Evolutionary conservation across 1,284 basidiomycete genomes (phyloP).

Genomic region (Cryptococcus amylolentus): DNA sequence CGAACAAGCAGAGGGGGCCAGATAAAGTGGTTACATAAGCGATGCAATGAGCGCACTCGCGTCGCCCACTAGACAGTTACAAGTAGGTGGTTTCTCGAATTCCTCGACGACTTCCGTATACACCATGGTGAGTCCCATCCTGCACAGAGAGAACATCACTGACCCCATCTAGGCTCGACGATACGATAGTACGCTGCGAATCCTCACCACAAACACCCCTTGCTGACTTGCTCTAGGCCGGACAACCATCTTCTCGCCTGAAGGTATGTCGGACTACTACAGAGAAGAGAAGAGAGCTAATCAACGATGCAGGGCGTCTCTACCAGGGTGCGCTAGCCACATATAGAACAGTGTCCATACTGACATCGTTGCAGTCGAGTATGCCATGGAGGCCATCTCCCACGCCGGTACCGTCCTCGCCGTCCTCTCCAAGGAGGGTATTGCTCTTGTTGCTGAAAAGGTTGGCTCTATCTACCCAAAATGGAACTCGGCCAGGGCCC

Average conservation of each 20-base stretch:
- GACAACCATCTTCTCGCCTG: slow-evolving; percentile 93
- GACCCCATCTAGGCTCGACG: slow-evolving; percentile 63
- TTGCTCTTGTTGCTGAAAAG: slow-evolving; percentile 97
- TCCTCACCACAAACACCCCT: neutral
- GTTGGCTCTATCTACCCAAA: slow-evolving; percentile 16
- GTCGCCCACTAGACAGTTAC: too few species aligned
- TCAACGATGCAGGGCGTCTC: slow-evolving; percentile 62
- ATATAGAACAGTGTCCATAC: neutral
- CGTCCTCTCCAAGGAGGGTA: slow-evolving; percentile 89
- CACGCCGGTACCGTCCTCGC: slow-evolving; percentile 94
- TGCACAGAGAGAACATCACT: slow-evolving; percentile 12
- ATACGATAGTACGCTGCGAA: slow-evolving; percentile 67
- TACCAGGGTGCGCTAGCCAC: slow-evolving; percentile 69
- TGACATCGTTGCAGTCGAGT: slow-evolving; percentile 67
- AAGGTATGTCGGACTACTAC: slow-evolving; percentile 58
- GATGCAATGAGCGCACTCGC: too few species aligned
- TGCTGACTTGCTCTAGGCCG: slow-evolving; percentile 44
- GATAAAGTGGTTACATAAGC: too few species aligned
- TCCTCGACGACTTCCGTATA: too few species aligned
- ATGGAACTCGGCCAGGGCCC: neutral
- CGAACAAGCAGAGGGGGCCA: too few species aligned
- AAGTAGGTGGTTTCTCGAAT: too few species aligned
- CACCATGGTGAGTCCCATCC: slow-evolving; percentile 28
- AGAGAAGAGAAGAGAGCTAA: slow-evolving; percentile 13
- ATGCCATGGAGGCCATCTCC: slow-evolving; percentile 98